Evolutionary conservation across 2,329 filamentous ascomycete species (phyloP).

Genomic region (Plenodomus biglobosus): DNA sequence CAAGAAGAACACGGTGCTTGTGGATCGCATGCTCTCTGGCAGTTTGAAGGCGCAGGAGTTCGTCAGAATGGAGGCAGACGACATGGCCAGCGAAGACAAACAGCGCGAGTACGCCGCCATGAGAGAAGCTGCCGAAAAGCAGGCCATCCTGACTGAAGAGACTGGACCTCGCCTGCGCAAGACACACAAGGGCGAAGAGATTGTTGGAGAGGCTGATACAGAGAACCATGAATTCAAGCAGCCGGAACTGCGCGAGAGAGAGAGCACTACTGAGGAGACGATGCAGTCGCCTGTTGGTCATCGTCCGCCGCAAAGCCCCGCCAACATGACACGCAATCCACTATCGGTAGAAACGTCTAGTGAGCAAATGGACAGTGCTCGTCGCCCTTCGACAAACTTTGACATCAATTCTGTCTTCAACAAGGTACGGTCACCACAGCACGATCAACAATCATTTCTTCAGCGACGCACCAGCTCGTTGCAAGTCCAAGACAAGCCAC

Average conservation of each 20-base stretch:
- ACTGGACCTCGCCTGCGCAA: conserved; percentile 76
- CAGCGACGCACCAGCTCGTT: conserved; percentile 55
- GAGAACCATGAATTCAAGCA: conserved; percentile 33
- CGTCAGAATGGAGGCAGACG: conserved; percentile 83
- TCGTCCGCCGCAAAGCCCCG: conserved; percentile 23
- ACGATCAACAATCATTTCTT: conserved; percentile 50
- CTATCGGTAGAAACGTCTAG: conserved; percentile 39
- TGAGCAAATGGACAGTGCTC: conserved; percentile 32
- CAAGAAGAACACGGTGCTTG: conserved; percentile 81
- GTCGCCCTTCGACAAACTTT: conserved; percentile 65
- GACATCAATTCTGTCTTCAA: conserved; percentile 86
- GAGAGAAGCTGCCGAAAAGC: conserved; percentile 76
- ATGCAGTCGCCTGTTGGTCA: conserved; percentile 17
- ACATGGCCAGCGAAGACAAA: conserved; percentile 89
- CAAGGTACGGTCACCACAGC: conserved; percentile 73
- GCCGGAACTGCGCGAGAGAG: conserved; percentile 29
- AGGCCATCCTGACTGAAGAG: conserved; percentile 75
- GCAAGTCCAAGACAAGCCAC: conserved; percentile 45
- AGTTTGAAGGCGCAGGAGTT: conserved; percentile 73
- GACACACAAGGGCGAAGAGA: conserved; percentile 93
- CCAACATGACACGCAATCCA: conserved; percentile 21
- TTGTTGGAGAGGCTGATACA: conserved; percentile 71
- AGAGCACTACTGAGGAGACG: conserved; percentile 29
- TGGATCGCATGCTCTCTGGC: conserved; percentile 71
- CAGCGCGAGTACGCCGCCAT: conserved; percentile 75